Conservation (phyloP, 768 basidiomycete genomes). For the Suillus variegatus region DNA sequence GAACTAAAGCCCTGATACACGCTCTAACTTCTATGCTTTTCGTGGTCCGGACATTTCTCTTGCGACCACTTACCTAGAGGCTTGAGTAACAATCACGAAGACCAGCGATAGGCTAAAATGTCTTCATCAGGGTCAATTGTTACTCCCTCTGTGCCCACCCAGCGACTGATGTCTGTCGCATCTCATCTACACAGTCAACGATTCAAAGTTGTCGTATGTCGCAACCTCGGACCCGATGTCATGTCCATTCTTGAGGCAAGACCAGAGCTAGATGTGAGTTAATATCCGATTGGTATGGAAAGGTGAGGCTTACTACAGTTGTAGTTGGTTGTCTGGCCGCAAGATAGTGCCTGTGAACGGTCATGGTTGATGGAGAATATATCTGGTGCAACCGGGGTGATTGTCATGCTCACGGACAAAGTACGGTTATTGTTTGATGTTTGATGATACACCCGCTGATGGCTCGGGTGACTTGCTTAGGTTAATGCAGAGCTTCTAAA, state of each 20-base stretch:
- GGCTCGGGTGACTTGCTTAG: constrained; percentile 35
- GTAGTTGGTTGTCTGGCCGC: constrained; percentile 51
- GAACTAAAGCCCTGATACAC: background rate
- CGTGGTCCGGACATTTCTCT: background rate
- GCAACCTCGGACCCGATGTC: constrained; percentile 61
- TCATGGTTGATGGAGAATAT: constrained; percentile 77
- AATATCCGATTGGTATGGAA: background rate
- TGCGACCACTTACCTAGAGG: background rate
- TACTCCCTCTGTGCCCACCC: constrained; percentile 10
- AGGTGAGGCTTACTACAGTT: background rate
- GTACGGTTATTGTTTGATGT: constrained; percentile 36
- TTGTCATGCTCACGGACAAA: constrained; percentile 73
- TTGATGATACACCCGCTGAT: background rate
- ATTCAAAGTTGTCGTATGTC: constrained; percentile 55
- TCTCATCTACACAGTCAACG: constrained; percentile 26
- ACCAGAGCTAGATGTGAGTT: constrained; percentile 54
- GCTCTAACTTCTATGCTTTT: background rate
- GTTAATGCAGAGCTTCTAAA: constrained; percentile 64
- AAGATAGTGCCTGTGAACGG: constrained; percentile 58
- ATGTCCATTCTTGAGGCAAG: constrained; percentile 57
- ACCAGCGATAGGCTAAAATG: constrained; percentile 18
- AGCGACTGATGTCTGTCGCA: constrained; percentile 28
- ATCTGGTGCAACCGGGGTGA: constrained; percentile 59
- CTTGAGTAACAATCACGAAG: background rate
- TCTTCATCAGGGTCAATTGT: constrained; percentile 27